Evolutionary conservation across 164 flowering plant genomes (phyloP).

Genomic region (Nelumbo lutea): DNA sequence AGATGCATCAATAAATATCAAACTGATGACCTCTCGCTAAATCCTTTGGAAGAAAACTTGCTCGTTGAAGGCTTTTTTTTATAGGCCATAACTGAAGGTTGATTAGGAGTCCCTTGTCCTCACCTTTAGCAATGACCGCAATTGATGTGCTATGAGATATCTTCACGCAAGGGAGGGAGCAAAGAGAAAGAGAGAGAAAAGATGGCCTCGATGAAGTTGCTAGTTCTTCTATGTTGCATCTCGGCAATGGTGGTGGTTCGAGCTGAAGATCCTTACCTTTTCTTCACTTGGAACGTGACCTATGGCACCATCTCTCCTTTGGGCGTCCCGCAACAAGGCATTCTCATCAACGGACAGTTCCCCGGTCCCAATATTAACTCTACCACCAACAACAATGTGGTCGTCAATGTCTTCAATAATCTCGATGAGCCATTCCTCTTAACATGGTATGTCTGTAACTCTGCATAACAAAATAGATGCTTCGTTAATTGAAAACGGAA

Average conservation of each 20-base stretch:
- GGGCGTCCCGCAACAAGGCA: conserved; percentile 40
- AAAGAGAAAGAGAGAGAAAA: not conserved
- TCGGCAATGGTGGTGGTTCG: conserved; percentile 9
- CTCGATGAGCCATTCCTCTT: conserved; percentile 54
- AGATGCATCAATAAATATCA: not conserved
- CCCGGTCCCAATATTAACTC: conserved; percentile 60
- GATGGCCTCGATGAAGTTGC: conserved; percentile 4
- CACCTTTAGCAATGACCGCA: conserved; percentile 8
- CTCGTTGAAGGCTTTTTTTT: no score
- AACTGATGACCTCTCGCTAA: not conserved
- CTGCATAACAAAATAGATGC: not conserved
- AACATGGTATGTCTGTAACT: conserved; percentile 21
- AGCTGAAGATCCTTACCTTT: conserved; percentile 39
- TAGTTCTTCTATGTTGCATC: conserved; percentile 6
- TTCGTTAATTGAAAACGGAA: not conserved
- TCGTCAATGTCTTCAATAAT: conserved; percentile 51
- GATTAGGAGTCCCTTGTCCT: no score
- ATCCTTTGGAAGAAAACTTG: conserved; percentile 40
- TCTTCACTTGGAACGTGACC: conserved; percentile 37
- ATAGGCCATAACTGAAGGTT: no score
- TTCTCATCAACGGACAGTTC: conserved; percentile 49
- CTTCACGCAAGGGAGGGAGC: not conserved
- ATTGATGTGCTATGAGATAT: conserved; percentile 1
- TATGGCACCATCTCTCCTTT: conserved; percentile 39
- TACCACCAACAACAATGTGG: conserved; percentile 57